Base-by-base conservation (phyloP, 352 stramenopile species). In the Aphanomyces euteiches region DNA sequence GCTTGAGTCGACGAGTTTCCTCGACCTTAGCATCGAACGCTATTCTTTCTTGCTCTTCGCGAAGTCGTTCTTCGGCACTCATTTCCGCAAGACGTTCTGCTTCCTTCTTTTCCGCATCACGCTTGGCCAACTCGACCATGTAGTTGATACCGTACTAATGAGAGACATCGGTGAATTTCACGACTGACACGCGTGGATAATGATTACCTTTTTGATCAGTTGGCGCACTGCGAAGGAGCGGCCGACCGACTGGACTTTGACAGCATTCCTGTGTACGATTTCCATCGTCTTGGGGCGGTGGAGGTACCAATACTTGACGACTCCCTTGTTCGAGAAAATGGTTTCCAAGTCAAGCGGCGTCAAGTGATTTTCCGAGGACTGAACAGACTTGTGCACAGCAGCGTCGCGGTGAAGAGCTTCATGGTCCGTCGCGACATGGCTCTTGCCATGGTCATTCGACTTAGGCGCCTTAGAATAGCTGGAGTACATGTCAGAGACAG, bases 301-400 rank as follows among this genome's bases (percentile, higher is more conserved):
- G 36, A 95, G 72, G 72, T 95, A 95, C 87, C 87, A 95, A 73
- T 90, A 95, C 81, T 95, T 95, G 77, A 95, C 87, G 50, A 84
- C 87, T 12, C 82, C 85, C 72, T 93, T 95, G 72, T 82, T 90
- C 50, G 78, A 89, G 83, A 95, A 90, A 76, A 95, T 92, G 41
- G 87, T 93, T 75, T 95, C 87, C 17, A 95, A 75, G 53, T 95
- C 87, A 47, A 95, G 79, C 54, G 85, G 85, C 36, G 85, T 86
- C 58, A 95, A 75, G 70, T 85, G 75, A 37, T 77, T 90, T 74
- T 95, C 87, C 58, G 92, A 82, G 47, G 84, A 92, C 81, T 95
- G 87, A 65, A 95, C 78, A 37, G 59, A 77, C 69, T 84, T 82
- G 78, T 95, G 87, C 69, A 85, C 90, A 34, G 76, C 80, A 28